Evolutionary conservation across 345 rosid species (phyloP).

Genomic region (Dipteronia dyeriana): DNA sequence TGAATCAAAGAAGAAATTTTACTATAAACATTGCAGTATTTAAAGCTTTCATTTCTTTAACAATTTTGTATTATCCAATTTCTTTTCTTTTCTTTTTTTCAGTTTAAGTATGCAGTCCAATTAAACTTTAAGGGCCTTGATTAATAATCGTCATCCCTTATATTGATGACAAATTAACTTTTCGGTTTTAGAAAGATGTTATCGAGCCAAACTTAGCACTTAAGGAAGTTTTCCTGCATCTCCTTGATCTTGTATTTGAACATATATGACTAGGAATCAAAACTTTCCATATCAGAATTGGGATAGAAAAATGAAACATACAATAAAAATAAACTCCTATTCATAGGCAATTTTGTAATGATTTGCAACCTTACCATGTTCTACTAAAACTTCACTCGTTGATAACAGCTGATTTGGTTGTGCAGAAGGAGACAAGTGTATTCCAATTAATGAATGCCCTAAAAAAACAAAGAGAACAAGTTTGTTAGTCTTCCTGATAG

Average conservation of each 20-base stretch:
- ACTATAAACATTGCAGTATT: not conserved
- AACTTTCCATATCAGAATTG: not conserved
- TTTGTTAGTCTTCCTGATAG: conserved; percentile 6
- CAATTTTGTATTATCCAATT: not conserved
- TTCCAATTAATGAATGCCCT: conserved; percentile 41
- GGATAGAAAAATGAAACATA: not conserved
- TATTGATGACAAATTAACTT: not conserved
- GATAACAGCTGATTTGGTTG: conserved; percentile 31
- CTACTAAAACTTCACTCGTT: conserved; percentile 23
- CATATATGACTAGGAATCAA: not conserved
- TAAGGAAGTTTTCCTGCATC: not conserved
- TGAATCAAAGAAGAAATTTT: not conserved
- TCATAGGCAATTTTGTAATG: not conserved
- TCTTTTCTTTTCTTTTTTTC: not conserved
- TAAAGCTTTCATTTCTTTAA: not conserved
- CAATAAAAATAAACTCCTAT: not conserved
- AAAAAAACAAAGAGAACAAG: conserved; percentile 12
- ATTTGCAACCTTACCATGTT: conserved; percentile 38
- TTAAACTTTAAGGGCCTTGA: not conserved
- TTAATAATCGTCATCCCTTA: not conserved
- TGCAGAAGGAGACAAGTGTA: conserved; percentile 32
- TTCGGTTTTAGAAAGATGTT: not conserved
- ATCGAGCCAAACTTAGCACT: not conserved
- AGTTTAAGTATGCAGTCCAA: not conserved
- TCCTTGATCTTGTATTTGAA: not conserved